Evolutionary conservation across 768 basidiomycete species (phyloP), one percentile per base, ranked within the genome.

Genomic region (Mycena galericulata): DNA sequence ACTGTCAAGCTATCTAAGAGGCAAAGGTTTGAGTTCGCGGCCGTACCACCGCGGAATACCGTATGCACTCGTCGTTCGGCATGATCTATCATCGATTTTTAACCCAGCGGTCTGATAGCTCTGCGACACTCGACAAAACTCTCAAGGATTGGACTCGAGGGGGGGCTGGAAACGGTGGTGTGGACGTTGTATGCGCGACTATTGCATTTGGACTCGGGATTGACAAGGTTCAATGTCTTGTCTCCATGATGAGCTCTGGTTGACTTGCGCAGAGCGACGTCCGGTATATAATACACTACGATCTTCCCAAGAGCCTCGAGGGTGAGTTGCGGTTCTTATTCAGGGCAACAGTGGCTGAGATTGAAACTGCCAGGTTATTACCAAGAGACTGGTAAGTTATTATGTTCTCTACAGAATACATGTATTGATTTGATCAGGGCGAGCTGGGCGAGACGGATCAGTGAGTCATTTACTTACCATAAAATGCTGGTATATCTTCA

Each of bases 131-230:
- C 17, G 88, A 88, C 47, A 84, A 82, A 55, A 91, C 90, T 12
- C 85, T 94, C 83, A 85, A 82, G 62, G 80, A 84, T 15, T 92
- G 87, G 91, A 78, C 81, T 73, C 65, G 75, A 15, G 89, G 88
- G 17, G 87, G 88, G 11, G 73, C 77, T 8, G 88, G 85, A 14
- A 81, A 83, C 24, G 85, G 83, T 22, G 86, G 84, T 26, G 82
- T 91, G 4, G 92, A 94, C 62, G 84, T 94, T 26, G 92, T 91
- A 69, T 66, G 90, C 27, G 92, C 92, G 12, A 93, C 93, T 0
- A 87, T 95, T 55, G 94, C 94, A 6, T 96, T 95, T 72, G 94
- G 94, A 2, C 89, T 95, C 80, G 94, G 94, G 2, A 95, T 96
- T 49, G 93, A 96, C 75, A 95, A 95, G 79, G 81, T 41, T n/a